Evolutionary conservation across 2,329 filamentous ascomycete genomes (phyloP), one percentile per base, ranked within the genome.

Genomic region (Microsporum ferrugineum): DNA sequence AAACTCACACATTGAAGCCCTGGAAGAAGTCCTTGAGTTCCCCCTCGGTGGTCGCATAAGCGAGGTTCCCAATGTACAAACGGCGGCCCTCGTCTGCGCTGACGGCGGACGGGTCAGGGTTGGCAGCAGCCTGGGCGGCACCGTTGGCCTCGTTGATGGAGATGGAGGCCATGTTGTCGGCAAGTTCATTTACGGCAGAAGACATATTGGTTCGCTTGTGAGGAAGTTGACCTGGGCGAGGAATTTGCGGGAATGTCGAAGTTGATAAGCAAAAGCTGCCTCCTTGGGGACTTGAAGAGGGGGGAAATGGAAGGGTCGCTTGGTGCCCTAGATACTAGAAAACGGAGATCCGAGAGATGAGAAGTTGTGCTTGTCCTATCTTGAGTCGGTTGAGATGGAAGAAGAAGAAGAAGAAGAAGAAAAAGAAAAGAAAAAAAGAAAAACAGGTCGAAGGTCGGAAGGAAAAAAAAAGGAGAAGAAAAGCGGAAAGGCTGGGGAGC

Each of bases 11-110:
- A 83, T 94, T 88, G 84, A 96, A 97, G 79, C 87, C 89, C 84
- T 94, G 92, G 88, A 99, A 99, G 85, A 99, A 99, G 72, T 94
- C 89, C 84, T 95, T 96, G 85, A 99, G 90, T 87, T 96, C 91
- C 88, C 89, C 94, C 89, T 97, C 94, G 78, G 91, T 96, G 87
- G 94, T 97, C 87, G 92, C 91, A 79, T 99, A 99, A 74, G 94
- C 94, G 86, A 99, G 89, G 84, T 99, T 99, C 84, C 94, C 94
- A 83, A 99, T 97, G 83, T 99, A 99, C 73, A 99, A 88, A 82
- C 94, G 90, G 83, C 94, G 90, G 78, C 94, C 92, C 84, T 99
- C 94, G 79, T 92, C 91, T 78, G 94, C 94, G 82, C 91, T 96
- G 80, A 91, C 90, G 78, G 94, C 87, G 75, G 94, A 91, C 77